Conservation (phyloP, 495 filamentous ascomycete species). For the Chaetomium tenue region DNA sequence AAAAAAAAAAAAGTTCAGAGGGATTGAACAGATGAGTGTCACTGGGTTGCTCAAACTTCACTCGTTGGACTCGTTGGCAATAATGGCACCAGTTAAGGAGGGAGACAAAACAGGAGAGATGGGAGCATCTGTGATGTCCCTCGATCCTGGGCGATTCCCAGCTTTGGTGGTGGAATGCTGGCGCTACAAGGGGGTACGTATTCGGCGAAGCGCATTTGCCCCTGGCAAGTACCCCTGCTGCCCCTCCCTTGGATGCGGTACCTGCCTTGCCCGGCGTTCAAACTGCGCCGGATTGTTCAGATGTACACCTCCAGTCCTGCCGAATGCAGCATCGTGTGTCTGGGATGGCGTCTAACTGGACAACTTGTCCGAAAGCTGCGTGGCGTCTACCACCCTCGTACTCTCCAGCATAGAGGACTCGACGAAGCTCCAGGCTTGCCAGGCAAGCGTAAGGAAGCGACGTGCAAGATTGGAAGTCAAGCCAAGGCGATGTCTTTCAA, state of each 20-base stretch:
- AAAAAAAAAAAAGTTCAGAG: slow-evolving; percentile 33
- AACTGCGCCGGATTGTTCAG: background rate
- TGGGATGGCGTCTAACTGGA: slow-evolving; percentile 18
- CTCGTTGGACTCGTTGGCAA: background rate
- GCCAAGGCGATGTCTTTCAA: too few relatives aligned
- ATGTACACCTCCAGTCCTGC: slow-evolving; percentile 9
- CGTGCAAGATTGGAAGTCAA: background rate
- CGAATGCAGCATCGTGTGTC: slow-evolving; percentile 25
- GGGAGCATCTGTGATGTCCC: background rate
- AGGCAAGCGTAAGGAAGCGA: background rate
- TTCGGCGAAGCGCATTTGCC: slow-evolving; percentile 22
- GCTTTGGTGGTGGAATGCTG: slow-evolving; percentile 19
- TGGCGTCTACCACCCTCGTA: background rate
- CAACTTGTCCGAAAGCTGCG: slow-evolving; percentile 5
- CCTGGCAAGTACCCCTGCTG: slow-evolving; percentile 33
- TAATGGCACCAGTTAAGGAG: background rate
- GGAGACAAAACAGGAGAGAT: background rate
- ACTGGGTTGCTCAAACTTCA: background rate
- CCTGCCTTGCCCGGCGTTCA: slow-evolving; percentile 11
- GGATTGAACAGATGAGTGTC: slow-evolving; percentile 2
- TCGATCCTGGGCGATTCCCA: background rate
- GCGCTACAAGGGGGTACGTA: slow-evolving; percentile 18
- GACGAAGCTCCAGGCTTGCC: background rate
- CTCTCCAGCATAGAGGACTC: background rate
- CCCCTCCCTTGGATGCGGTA: slow-evolving; percentile 20